A percentile compares a stretch with the other conserved stretches of the same genome.
Evolutionary conservation across 345 rosid species (phyloP).

Genomic region (Clausena lansium): DNA sequence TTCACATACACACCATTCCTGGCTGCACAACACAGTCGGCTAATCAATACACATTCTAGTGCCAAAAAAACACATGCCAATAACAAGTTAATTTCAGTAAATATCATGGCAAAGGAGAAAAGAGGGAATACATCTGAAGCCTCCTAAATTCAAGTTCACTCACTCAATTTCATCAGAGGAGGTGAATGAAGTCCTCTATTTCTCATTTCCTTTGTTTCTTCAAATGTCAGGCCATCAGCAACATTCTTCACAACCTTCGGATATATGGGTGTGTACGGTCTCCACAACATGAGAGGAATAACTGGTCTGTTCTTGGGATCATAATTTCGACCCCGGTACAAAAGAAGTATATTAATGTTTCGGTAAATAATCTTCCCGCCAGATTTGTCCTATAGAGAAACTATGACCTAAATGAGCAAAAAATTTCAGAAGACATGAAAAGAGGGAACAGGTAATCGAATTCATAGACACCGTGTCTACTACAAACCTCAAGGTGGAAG

Average conservation of each 20-base stretch:
- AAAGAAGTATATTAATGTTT: constrained; percentile 61
- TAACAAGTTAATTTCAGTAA: neutral
- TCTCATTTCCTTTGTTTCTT: constrained; percentile 85
- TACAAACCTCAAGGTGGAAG: constrained; percentile 78
- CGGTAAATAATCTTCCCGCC: constrained; percentile 69
- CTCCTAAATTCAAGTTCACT: constrained; percentile 22
- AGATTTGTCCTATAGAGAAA: constrained; percentile 67
- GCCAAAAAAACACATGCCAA: neutral
- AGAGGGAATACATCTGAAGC: neutral
- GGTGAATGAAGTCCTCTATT: constrained; percentile 58
- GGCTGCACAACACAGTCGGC: constrained; percentile 37
- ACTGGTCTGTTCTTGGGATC: constrained; percentile 63
- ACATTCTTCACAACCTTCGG: constrained; percentile 73
- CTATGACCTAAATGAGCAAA: constrained; percentile 32
- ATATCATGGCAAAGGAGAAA: neutral
- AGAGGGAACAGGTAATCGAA: neutral
- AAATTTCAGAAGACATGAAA: neutral
- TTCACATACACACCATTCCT: constrained; percentile 91
- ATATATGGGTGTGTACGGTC: constrained; percentile 84
- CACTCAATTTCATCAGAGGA: constrained; percentile 71
- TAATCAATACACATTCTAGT: neutral
- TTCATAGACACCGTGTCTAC: neutral
- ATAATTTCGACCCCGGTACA: constrained; percentile 76
- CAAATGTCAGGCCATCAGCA: constrained; percentile 75
- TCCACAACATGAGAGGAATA: constrained; percentile 89